A percentile compares a stretch with the other conserved stretches of the same genome.
These are phyloP conservation scores for Plasmodium yoelii DNA, from an alignment of 169 alveolate species.

Conservation along the genomic window DNA sequence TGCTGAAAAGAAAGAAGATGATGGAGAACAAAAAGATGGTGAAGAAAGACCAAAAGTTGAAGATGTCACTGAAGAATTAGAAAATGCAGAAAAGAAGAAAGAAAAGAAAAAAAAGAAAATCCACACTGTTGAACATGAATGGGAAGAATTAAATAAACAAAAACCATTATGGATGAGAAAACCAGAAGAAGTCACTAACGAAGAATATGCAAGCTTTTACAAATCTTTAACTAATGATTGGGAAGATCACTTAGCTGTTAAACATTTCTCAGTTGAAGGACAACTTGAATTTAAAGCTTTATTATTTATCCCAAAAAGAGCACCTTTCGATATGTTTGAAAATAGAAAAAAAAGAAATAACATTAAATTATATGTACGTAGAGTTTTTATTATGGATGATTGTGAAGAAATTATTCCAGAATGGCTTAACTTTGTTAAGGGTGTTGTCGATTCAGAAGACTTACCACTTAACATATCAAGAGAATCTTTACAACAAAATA, in stretches of 20 bases:
- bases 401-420: conserved; percentile 99
- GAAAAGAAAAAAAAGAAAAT: conserved; percentile 98
- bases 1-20: conserved; percentile 83
- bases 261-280: conserved; percentile 99
- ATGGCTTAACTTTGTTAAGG: conserved; percentile 98
- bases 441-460: conserved; percentile 99
- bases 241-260: conserved; percentile 99
- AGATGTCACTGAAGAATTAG: conserved; percentile 76
- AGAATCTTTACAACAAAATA: conserved; percentile 98
- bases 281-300: conserved; percentile 99
- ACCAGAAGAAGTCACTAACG: conserved; percentile 98
- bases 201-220: conserved; percentile 99
- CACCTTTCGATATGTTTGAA: conserved; percentile 99
- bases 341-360: conserved; percentile 98
- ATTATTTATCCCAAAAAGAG: conserved; percentile 99
- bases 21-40: conserved; percentile 83
- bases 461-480: conserved; percentile 99
- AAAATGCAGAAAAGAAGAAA: conserved; percentile 81
- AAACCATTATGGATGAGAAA: conserved; percentile 99
- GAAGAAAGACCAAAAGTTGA: conserved; percentile 91
- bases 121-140: conserved; percentile 96
- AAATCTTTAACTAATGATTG: conserved; percentile 99
- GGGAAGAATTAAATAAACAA: conserved; percentile 98
- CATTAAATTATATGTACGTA: conserved; percentile 98
- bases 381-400: conserved; percentile 99